Conservation (phyloP, 495 filamentous ascomycete genomes). For the Copromyces sp. region DNA sequence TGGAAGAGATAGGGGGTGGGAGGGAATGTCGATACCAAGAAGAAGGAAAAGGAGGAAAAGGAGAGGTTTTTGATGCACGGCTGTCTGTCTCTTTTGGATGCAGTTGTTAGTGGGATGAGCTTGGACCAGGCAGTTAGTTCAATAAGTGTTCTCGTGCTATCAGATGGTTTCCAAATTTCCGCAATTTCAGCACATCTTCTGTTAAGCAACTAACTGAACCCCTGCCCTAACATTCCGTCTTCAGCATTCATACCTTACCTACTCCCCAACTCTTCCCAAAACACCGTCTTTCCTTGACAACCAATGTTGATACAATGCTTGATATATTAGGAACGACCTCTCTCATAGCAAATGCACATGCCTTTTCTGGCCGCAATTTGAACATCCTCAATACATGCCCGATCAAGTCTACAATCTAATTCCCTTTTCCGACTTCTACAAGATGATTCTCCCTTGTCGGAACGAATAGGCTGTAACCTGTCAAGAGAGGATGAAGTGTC, state of each 20-base stretch:
- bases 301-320: too few species aligned
- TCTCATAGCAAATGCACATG: too few species aligned
- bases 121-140: neutral
- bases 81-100: neutral
- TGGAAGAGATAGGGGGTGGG: neutral
- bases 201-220: neutral
- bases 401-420: too few species aligned
- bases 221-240: too few species aligned
- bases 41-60: neutral
- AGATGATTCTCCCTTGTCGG: neutral
- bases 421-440: too few species aligned
- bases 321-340: too few species aligned
- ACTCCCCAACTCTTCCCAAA: too few species aligned
- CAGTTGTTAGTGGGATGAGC: neutral
- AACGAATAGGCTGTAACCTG: neutral
- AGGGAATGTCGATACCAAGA: neutral
- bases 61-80: neutral
- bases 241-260: too few species aligned
- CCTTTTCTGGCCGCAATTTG: too few species aligned
- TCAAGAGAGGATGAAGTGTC: neutral
- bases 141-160: neutral
- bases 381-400: too few species aligned
- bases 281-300: too few species aligned
- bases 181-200: neutral
- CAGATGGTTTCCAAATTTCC: neutral